Conservation (phyloP, 2,329 filamentous ascomycete genomes). For the Colletotrichum viniferum region DNA sequence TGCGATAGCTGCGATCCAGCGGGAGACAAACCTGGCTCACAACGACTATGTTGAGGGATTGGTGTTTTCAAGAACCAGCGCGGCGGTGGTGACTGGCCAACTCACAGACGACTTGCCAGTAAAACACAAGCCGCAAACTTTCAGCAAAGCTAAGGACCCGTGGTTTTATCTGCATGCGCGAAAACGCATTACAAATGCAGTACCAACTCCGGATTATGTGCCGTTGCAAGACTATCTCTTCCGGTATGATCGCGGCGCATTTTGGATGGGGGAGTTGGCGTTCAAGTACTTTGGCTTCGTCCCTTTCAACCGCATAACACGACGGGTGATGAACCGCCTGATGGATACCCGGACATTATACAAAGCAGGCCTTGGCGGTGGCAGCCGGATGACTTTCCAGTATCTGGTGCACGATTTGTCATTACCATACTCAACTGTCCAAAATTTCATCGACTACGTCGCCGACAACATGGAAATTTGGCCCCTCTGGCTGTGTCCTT, state of each 20-base stretch:
- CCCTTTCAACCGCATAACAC: constrained; percentile 68
- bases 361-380: constrained; percentile 66
- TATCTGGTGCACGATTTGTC: constrained; percentile 71
- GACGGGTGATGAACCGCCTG: constrained; percentile 65
- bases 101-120: constrained; percentile 52
- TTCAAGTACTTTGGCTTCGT: constrained; percentile 65
- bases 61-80: constrained; percentile 58
- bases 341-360: constrained; percentile 70
- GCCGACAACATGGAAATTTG: constrained; percentile 50
- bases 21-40: constrained; percentile 39
- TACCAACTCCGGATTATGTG: constrained; percentile 55
- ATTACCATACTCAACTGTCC: constrained; percentile 47
- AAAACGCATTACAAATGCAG: constrained; percentile 22
- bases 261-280: constrained; percentile 69
- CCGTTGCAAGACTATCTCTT: constrained; percentile 72
- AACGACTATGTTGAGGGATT: constrained; percentile 75
- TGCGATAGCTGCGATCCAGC: constrained; percentile 47
- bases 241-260: constrained; percentile 72
- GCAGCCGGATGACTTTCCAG: constrained; percentile 53
- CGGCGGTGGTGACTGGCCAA: constrained; percentile 65
- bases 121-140: constrained; percentile 41
- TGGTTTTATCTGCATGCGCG: constrained; percentile 76
- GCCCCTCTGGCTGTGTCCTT: constrained; percentile 61
- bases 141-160: constrained; percentile 65
- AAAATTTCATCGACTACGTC: constrained; percentile 53